Evolutionary conservation across 768 basidiomycete species (phyloP).

Genomic region (Rhodocollybia butyracea): DNA sequence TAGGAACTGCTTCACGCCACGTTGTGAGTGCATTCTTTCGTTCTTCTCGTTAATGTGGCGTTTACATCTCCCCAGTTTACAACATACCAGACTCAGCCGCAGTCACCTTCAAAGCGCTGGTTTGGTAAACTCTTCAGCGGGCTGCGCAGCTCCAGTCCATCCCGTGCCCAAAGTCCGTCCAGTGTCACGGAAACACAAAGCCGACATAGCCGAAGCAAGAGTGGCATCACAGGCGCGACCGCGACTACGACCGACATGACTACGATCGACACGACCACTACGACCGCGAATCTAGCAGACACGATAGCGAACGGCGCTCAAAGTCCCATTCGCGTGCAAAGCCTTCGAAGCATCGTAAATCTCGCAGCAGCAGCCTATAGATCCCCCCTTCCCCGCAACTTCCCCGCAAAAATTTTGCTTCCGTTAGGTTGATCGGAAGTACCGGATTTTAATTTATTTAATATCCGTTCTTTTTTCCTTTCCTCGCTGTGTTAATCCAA

Average conservation of each 20-base stretch:
- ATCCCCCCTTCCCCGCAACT: neutral
- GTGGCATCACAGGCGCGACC: neutral
- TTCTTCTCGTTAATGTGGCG: neutral
- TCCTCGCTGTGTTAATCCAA: neutral
- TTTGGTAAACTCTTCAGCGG: conserved; percentile 3
- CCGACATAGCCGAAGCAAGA: neutral
- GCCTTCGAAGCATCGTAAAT: neutral
- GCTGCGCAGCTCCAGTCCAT: conserved; percentile 1
- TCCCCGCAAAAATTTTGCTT: neutral
- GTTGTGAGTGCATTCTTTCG: neutral
- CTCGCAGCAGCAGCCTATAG: neutral
- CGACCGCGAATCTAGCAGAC: neutral
- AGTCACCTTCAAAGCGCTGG: conserved; percentile 3
- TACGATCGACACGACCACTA: neutral
- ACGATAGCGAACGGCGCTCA: neutral
- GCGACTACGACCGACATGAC: neutral
- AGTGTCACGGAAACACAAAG: neutral
- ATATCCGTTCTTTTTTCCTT: neutral
- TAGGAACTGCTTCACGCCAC: neutral
- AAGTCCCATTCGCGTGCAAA: neutral
- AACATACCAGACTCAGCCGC: neutral
- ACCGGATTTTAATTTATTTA: neutral
- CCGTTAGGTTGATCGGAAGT: neutral
- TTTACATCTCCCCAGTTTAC: neutral
- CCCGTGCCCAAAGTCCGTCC: neutral